Evolutionary conservation across 1,284 basidiomycete species (phyloP).

Genomic region (Chondrostereum purpureum): DNA sequence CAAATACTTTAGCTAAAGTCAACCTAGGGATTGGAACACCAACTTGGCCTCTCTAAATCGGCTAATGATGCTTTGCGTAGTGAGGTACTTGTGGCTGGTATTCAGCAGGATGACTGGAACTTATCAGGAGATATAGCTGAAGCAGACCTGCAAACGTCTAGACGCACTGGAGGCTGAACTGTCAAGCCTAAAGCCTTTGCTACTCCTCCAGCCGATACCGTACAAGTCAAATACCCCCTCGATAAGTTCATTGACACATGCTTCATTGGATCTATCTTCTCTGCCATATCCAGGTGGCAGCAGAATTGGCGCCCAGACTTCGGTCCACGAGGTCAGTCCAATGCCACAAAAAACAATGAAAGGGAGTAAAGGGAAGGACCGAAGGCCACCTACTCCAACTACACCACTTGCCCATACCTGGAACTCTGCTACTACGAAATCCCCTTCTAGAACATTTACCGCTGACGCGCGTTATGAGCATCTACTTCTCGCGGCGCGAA

Average conservation of each 20-base stretch:
- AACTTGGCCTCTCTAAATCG: conserved; percentile 36
- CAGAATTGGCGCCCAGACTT: conserved; percentile 4
- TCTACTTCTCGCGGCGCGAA: conserved; percentile 50
- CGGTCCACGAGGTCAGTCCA: conserved; percentile 1
- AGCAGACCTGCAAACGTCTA: conserved; percentile 37
- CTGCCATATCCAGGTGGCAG: conserved; percentile 16
- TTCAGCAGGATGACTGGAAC: conserved; percentile 7
- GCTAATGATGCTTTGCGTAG: conserved; percentile 52
- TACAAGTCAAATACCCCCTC: conserved; percentile 11
- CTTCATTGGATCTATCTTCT: conserved; percentile 14
- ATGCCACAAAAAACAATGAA: conserved; percentile 9
- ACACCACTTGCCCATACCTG: not conserved
- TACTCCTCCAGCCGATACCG: conserved; percentile 45
- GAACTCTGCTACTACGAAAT: not conserved
- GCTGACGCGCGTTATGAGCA: conserved; percentile 58
- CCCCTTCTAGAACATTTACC: conserved; percentile 21
- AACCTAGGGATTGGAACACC: conserved; percentile 46
- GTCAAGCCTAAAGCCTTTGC: conserved; percentile 44
- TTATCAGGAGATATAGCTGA: conserved; percentile 29
- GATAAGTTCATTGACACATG: conserved; percentile 16
- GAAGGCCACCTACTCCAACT: not conserved
- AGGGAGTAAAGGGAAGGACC: conserved; percentile 3
- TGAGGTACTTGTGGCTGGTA: conserved; percentile 32
- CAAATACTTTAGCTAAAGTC: not conserved
- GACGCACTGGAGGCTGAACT: conserved; percentile 46